phyloP scores from a whole-genome alignment of 192 early-diverging fungal species.

The Entophlyctis luteolus region DNA sequence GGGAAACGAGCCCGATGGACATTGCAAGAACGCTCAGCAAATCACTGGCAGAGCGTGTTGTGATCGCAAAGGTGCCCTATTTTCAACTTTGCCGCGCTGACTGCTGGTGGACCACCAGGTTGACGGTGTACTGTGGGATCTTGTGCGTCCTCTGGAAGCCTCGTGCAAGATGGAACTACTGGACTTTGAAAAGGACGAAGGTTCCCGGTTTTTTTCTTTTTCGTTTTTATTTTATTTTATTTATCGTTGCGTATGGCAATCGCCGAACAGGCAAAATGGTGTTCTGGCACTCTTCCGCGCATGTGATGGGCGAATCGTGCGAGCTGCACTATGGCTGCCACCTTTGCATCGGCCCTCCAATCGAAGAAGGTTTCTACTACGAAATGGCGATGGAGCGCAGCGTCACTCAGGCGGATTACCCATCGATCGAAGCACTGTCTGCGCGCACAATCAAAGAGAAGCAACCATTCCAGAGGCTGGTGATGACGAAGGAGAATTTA shows the following conservation, averaged over 20 bases:
- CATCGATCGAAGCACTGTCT: conserved; percentile 81
- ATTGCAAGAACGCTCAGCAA: conserved; percentile 86
- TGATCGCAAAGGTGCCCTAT: conserved; percentile 80
- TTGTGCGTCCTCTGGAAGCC: conserved; percentile 78
- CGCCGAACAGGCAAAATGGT: conserved; percentile 66
- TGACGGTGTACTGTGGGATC: conserved; percentile 84
- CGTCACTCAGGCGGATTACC: conserved; percentile 81
- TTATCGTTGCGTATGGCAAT: too few species aligned
- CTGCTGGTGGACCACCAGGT: conserved; percentile 31
- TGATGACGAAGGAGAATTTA: conserved; percentile 81
- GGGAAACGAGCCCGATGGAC: conserved; percentile 93
- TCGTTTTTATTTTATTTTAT: too few species aligned
- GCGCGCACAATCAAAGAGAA: conserved; percentile 89
- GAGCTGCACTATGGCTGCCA: conserved; percentile 97
- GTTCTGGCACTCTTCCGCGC: conserved; percentile 98
- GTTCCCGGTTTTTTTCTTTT: conserved; percentile 36
- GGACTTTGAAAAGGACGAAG: conserved; percentile 91
- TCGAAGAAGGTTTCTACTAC: conserved; percentile 95
- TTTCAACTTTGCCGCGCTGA: background rate
- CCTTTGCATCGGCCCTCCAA: conserved; percentile 92
- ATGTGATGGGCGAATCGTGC: conserved; percentile 94
- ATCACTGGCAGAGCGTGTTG: conserved; percentile 81
- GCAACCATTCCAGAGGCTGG: conserved; percentile 88
- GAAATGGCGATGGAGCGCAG: conserved; percentile 83
- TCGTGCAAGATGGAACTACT: conserved; percentile 80